These are phyloP conservation scores for Penicillium thymicola DNA, from an alignment of 2,329 filamentous ascomycete genomes.

Conservation along the genomic window DNA sequence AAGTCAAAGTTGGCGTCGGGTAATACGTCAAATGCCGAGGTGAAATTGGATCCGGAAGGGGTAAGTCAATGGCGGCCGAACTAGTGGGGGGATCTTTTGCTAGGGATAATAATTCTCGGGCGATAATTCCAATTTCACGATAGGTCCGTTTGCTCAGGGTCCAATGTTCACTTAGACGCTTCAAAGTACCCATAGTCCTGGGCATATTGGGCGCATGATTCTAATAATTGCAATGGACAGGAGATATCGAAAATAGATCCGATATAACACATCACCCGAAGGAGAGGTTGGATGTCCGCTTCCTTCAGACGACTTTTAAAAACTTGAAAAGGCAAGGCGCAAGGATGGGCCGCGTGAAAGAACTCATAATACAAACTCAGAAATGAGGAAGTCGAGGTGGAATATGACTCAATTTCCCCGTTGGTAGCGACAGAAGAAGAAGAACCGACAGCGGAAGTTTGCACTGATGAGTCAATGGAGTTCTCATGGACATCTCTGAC, in stretches of 20 bases:
- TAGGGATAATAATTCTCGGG: constrained; percentile 29
- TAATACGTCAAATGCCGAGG: not conserved
- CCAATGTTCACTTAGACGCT: constrained; percentile 37
- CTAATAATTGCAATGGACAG: not conserved
- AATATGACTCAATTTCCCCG: not conserved
- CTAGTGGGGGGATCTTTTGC: not conserved
- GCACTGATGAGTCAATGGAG: not conserved
- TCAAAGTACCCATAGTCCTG: too few relatives aligned
- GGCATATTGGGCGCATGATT: not conserved
- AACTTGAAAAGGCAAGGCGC: not conserved
- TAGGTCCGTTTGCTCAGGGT: constrained; percentile 33
- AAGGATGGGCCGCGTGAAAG: constrained; percentile 7
- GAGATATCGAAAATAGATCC: constrained; percentile 5
- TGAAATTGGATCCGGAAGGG: not conserved
- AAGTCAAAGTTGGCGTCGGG: not conserved
- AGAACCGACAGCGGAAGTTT: not conserved
- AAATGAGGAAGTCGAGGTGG: not conserved
- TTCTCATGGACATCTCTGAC: not conserved
- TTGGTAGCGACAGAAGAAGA: not conserved
- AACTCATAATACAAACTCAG: constrained; percentile 1
- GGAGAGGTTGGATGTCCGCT: not conserved
- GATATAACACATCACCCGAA: constrained; percentile 2
- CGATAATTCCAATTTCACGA: constrained; percentile 39
- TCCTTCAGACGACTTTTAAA: not conserved
- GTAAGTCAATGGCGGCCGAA: not conserved